A percentile compares a stretch with the other conserved stretches of the same genome.
Evolutionary conservation across 108 stramenopile species (phyloP).

Genomic region (Cafeteria roenbergensis): DNA sequence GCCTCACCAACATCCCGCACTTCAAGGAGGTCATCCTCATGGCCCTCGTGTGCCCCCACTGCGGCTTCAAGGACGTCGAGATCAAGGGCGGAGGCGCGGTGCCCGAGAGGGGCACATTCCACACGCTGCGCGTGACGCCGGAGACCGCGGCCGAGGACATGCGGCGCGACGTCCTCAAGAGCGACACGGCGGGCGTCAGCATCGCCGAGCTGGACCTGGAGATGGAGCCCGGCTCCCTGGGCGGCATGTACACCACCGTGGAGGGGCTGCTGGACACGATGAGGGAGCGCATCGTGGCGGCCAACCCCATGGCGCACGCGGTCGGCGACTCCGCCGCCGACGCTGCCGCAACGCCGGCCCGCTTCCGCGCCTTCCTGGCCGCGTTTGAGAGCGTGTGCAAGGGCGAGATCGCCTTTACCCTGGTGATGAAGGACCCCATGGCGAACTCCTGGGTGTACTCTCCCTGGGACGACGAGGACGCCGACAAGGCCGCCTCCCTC

Average conservation of each 20-base stretch:
- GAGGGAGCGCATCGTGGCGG: conserved; percentile 33
- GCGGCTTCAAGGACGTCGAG: conserved; percentile 61
- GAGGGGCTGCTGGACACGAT: conserved; percentile 63
- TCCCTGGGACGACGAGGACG: background rate
- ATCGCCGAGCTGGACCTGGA: conserved; percentile 60
- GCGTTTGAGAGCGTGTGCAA: conserved; percentile 33
- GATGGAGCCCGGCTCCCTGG: conserved; percentile 46
- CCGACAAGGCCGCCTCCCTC: too few species aligned
- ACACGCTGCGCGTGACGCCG: conserved; percentile 37
- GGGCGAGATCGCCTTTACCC: conserved; percentile 57
- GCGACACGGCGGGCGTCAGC: conserved; percentile 56
- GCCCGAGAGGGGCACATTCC: conserved; percentile 49
- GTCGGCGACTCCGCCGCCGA: conserved; percentile 49
- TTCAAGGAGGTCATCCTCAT: conserved; percentile 85
- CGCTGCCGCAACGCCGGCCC: conserved; percentile 21
- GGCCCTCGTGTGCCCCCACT: conserved; percentile 62
- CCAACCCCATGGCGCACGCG: conserved; percentile 51
- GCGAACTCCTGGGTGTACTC: conserved; percentile 64
- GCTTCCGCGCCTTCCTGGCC: conserved; percentile 37
- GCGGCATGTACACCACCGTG: conserved; percentile 76
- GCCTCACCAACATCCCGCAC: conserved; percentile 69
- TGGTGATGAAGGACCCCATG: conserved; percentile 63
- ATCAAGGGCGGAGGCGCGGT: conserved; percentile 76
- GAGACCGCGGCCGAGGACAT: conserved; percentile 46
- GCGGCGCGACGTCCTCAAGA: conserved; percentile 61